Evolutionary conservation across 2,329 filamentous ascomycete species (phyloP).

Genomic region (Chaetomium sp.): DNA sequence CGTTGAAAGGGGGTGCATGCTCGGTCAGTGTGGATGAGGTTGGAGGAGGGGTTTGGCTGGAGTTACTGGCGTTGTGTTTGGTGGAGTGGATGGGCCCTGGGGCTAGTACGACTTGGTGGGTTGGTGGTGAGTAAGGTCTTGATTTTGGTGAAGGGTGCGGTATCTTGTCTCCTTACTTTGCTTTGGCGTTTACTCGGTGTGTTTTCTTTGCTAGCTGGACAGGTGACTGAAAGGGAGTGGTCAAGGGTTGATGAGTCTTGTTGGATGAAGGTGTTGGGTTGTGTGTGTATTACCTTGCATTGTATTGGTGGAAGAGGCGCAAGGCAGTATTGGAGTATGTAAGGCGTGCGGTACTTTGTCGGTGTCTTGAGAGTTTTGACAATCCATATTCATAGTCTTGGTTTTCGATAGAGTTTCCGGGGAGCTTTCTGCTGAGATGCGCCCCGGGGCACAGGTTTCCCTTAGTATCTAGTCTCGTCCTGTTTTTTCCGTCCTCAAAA

Average conservation of each 20-base stretch:
- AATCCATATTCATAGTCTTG: conserved; percentile 7
- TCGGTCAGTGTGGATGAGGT: neutral
- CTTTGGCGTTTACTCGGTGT: neutral
- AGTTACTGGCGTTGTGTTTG: neutral
- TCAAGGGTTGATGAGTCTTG: neutral
- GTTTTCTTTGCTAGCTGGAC: neutral
- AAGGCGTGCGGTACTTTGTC: neutral
- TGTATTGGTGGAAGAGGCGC: neutral
- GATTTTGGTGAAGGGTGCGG: neutral
- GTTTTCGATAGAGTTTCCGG: conserved; percentile 3
- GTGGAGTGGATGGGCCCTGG: neutral
- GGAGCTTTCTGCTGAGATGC: neutral
- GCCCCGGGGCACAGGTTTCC: neutral
- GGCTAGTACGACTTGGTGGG: neutral
- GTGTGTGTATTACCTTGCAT: conserved; percentile 4
- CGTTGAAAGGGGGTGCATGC: neutral
- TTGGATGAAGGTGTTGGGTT: neutral
- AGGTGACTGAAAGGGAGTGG: neutral
- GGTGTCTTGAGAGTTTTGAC: neutral
- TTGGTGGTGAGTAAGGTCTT: neutral
- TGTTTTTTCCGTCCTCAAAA: neutral
- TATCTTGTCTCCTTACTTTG: conserved; percentile 5
- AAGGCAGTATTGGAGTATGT: neutral
- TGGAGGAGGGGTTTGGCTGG: neutral
- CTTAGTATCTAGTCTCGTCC: neutral